These are phyloP conservation scores for Kuraishia molischiana DNA, from an alignment of 805 yeast species.

Conservation along the genomic window DNA sequence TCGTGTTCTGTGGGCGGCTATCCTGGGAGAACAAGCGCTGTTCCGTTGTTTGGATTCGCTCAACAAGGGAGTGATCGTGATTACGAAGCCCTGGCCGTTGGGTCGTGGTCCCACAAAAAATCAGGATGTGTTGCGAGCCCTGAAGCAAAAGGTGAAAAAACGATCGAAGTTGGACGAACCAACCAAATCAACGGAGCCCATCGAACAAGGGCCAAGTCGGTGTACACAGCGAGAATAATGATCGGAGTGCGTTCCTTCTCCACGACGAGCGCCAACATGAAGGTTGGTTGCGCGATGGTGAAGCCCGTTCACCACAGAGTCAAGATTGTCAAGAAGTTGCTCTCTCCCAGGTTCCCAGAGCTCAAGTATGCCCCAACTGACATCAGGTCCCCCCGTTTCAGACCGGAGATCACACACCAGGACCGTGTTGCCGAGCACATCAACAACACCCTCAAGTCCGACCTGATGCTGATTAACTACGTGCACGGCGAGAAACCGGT, in stretches of 20 bases:
- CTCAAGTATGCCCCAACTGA: conserved; percentile 61
- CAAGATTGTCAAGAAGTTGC: conserved; percentile 58
- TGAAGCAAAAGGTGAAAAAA: no score
- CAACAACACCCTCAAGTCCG: conserved; percentile 62
- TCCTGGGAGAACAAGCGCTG: no score
- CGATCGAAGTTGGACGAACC: no score
- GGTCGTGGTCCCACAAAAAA: no score
- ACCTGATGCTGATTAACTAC: conserved; percentile 69
- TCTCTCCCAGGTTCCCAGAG: conserved; percentile 69
- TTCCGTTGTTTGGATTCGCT: no score
- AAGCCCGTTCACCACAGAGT: conserved; percentile 91
- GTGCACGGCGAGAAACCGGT: conserved; percentile 47
- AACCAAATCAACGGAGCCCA: no score
- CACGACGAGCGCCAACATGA: conserved; percentile 23
- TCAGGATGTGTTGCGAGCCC: no score
- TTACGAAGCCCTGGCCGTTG: no score
- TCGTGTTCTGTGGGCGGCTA: no score
- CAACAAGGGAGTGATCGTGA: no score
- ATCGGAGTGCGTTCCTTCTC: conserved; percentile 17
- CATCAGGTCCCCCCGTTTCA: conserved; percentile 68
- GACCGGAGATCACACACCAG: conserved; percentile 64
- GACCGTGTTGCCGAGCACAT: conserved; percentile 78
- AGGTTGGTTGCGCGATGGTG: conserved; percentile 60
- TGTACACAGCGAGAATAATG: no score
- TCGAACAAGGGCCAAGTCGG: no score